phyloP scores from a whole-genome alignment of 2,329 filamentous ascomycete genomes.

The Aspergillus sp. region DNA sequence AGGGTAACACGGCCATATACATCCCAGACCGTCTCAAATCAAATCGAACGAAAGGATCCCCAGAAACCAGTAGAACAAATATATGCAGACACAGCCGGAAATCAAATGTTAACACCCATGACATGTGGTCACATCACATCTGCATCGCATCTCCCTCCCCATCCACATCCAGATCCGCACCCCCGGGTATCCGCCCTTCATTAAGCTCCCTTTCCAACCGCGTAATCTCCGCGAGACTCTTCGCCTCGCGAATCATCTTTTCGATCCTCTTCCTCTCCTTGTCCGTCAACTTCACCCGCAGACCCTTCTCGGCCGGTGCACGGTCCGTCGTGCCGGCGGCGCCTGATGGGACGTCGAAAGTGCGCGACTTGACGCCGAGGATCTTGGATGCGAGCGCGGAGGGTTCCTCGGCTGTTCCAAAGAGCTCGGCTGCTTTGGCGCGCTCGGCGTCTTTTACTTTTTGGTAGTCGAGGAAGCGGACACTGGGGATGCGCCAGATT shows the following conservation, averaged over 20 bases:
- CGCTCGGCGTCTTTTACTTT: conserved; percentile 91
- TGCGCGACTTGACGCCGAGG: conserved; percentile 79
- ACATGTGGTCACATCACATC: conserved; percentile 32
- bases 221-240: conserved; percentile 87
- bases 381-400: conserved; percentile 83
- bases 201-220: conserved; percentile 88
- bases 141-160: conserved; percentile 44
- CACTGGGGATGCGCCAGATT: conserved; percentile 80
- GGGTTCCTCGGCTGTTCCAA: conserved; percentile 77
- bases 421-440: conserved; percentile 74
- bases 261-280: conserved; percentile 84
- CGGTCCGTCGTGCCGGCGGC: conserved; percentile 41
- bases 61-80: background rate
- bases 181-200: conserved; percentile 81
- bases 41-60: background rate
- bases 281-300: conserved; percentile 82
- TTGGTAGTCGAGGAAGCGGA: conserved; percentile 89
- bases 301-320: conserved; percentile 62
- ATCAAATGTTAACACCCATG: background rate
- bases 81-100: background rate
- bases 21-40: too few relatives aligned
- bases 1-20: background rate
- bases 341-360: conserved; percentile 61
- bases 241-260: conserved; percentile 85
- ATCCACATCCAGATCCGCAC: conserved; percentile 48